Evolutionary conservation across 768 basidiomycete genomes (phyloP).

Genomic region (Podaxis sp.): DNA sequence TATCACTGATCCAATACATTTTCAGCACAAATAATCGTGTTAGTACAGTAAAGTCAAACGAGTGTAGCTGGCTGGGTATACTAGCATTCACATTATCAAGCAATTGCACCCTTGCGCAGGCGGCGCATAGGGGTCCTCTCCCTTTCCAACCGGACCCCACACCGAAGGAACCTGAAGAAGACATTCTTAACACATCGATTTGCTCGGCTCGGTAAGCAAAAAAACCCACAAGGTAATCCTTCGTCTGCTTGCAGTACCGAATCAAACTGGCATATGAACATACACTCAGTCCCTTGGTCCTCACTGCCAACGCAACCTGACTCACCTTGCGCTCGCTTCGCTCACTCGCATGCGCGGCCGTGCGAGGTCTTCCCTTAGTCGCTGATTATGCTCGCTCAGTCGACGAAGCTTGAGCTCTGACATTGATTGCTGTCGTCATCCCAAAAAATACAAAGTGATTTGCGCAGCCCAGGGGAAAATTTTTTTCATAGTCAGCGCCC

Average conservation of each 20-base stretch:
- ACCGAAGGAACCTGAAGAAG: constrained; percentile 77
- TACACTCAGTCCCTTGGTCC: constrained; percentile 4
- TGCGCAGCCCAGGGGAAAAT: too few species aligned
- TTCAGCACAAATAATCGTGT: not conserved
- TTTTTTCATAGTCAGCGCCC: not conserved
- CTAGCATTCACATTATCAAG: constrained; percentile 57
- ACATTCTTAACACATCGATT: not conserved
- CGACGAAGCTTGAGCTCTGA: constrained; percentile 95
- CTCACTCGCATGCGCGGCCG: constrained; percentile 89
- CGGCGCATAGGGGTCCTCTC: constrained; percentile 91
- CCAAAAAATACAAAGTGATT: not conserved
- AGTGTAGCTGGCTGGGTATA: not conserved
- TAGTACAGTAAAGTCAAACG: not conserved
- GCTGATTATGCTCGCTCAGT: constrained; percentile 90
- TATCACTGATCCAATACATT: not conserved
- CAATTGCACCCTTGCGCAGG: constrained; percentile 74
- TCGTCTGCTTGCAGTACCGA: constrained; percentile 90
- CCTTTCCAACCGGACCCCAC: constrained; percentile 89
- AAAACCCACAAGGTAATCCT: constrained; percentile 79
- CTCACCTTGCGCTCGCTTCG: constrained; percentile 86
- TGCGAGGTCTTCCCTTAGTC: constrained; percentile 85
- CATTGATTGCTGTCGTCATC: constrained; percentile 74
- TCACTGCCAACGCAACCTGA: constrained; percentile 15
- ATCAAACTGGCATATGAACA: constrained; percentile 61
- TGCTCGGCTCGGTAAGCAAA: not conserved